Evolutionary conservation across 805 yeast species (phyloP), one percentile per base, ranked within the genome.

Genomic region (Ogataea populi-albae): DNA sequence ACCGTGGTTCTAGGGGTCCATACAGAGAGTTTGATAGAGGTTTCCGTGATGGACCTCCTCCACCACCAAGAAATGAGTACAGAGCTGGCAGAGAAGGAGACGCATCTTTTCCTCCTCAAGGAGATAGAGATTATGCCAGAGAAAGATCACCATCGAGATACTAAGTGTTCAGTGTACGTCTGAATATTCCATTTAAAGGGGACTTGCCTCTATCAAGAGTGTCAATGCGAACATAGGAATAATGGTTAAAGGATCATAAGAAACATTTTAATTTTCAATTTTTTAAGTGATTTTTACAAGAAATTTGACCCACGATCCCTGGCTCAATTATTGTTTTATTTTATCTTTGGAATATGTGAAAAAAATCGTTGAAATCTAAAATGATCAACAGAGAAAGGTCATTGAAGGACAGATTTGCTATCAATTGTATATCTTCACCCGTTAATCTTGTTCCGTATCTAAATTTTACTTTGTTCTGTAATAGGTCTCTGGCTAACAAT

Each of bases 91-190:
- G 68, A 30, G 68, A 61, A 54, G 68, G 65, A 27, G 62, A 52
- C 56, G 61, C 54, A 18, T 61, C 61, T 12, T 56, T 44, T 28
- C 41, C 54, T 7, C 57, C 58, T 38, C 49, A 50, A 46, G 57
- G 55, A 20, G 68, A 78, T 40, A 67, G 73, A 50, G 79, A 71
- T 33, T 69, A 70, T 59, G 75, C 73, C 49, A 73, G 84, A 59
- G 84, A 79, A 61, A 80, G 87, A 75, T 80, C 88, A 42, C 87
- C 88, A 64, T 73, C 82, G 46, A 79, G 86, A 68, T 80, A 77
- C 62, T 77, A 36, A 39, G 34, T 23, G 14, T 9, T 25, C 12
- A 8, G 14, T 25, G 14, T 14, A 25, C 8, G 28, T 25, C 12
- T 25, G 10, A 22, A 22, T 11, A 22, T 11, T 11, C 11, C 23